A percentile compares a stretch with the other conserved stretches of the same genome.
Evolutionary conservation across 2,329 filamentous ascomycete species (phyloP).

Genomic region (Epicoccum nigrum): DNA sequence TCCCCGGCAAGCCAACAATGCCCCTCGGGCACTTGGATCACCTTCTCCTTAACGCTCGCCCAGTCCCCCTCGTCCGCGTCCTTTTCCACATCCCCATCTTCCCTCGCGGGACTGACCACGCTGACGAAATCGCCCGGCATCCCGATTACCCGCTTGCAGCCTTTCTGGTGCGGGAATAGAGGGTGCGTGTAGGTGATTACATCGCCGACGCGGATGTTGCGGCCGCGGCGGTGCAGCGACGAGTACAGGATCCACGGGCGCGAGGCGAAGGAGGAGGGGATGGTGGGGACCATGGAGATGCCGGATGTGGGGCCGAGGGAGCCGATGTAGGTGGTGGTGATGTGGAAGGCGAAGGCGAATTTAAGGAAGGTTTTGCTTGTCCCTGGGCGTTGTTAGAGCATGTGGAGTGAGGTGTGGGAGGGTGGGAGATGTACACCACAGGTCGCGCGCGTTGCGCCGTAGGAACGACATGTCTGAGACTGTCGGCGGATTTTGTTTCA

Average conservation of each 20-base stretch:
- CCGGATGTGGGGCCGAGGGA: slow-evolving; percentile 67
- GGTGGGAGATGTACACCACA: slow-evolving; percentile 7
- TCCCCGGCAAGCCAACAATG: slow-evolving; percentile 93
- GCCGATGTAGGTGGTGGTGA: slow-evolving; percentile 61
- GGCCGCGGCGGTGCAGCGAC: slow-evolving; percentile 57
- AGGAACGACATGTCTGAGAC: slow-evolving; percentile 9
- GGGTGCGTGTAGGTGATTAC: slow-evolving; percentile 81
- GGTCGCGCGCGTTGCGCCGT: slow-evolving; percentile 9
- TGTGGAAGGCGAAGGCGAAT: slow-evolving; percentile 39
- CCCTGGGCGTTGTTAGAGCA: slow-evolving; percentile 13
- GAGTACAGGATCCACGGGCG: slow-evolving; percentile 36
- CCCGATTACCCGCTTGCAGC: slow-evolving; percentile 75
- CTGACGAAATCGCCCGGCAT: slow-evolving; percentile 72
- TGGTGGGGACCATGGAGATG: slow-evolving; percentile 88
- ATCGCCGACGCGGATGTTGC: slow-evolving; percentile 76
- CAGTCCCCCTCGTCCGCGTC: slow-evolving; percentile 33
- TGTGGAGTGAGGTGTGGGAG: not conserved
- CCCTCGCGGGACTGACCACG: slow-evolving; percentile 63
- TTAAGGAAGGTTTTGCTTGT: slow-evolving; percentile 20
- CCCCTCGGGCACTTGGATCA: slow-evolving; percentile 83
- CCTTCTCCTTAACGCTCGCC: slow-evolving; percentile 46
- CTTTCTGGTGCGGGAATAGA: slow-evolving; percentile 60
- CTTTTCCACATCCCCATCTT: slow-evolving; percentile 33
- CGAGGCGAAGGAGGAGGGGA: slow-evolving; percentile 49
- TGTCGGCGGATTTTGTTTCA: not conserved